Conservation (phyloP, 495 filamentous ascomycete species). For the Hamigera avellanea region DNA sequence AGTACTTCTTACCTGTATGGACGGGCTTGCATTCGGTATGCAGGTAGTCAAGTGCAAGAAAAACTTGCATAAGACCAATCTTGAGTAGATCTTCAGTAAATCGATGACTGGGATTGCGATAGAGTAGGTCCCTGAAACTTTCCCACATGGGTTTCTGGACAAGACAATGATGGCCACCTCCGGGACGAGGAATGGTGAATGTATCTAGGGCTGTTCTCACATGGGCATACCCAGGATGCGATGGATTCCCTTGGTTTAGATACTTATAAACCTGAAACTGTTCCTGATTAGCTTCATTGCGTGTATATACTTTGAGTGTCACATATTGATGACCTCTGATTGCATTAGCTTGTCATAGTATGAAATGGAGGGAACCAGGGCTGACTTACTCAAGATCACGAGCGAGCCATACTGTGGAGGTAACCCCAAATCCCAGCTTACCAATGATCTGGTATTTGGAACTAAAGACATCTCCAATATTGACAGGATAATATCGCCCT, state of each 20-base stretch:
- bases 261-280: slow-evolving; percentile 18
- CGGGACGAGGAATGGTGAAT: slow-evolving; percentile 17
- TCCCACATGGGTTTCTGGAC: slow-evolving; percentile 31
- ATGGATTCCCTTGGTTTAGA: slow-evolving; percentile 10
- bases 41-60: slow-evolving; percentile 33
- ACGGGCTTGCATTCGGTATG: slow-evolving; percentile 39
- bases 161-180: slow-evolving; percentile 23
- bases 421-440: slow-evolving; percentile 44
- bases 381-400: slow-evolving; percentile 35
- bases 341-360: slow-evolving; percentile 6
- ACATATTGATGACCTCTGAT: slow-evolving; percentile 28
- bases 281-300: slow-evolving; percentile 11
- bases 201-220: slow-evolving; percentile 17
- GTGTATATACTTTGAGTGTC: slow-evolving; percentile 29
- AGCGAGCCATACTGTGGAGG: slow-evolving; percentile 45
- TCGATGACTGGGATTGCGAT: slow-evolving; percentile 16
- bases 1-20: slow-evolving; percentile 20
- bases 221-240: slow-evolving; percentile 17
- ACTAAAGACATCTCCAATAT: slow-evolving; percentile 36
- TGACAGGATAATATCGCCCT: slow-evolving; percentile 38
- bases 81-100: slow-evolving; percentile 21
- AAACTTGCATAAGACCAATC: slow-evolving; percentile 18
- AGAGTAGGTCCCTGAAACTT: slow-evolving; percentile 23
- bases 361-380: slow-evolving; percentile 6
- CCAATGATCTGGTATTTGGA: slow-evolving; percentile 41